Conservation (phyloP, 1,139 yeast species). For the Pichia sp. region DNA sequence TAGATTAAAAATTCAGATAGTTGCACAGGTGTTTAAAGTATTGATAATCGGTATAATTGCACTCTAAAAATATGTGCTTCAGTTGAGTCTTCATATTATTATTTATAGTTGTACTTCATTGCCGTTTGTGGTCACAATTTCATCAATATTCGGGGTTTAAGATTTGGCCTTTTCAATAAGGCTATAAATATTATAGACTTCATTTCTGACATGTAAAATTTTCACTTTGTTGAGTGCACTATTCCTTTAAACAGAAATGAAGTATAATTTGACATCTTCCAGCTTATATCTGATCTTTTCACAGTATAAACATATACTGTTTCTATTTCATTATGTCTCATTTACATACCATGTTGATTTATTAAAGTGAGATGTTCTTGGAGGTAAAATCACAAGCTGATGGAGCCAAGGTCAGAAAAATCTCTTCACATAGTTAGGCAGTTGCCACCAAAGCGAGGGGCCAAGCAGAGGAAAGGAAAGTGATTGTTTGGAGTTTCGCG, state of each 20-base stretch:
- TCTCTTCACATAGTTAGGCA: not conserved
- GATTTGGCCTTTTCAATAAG: not conserved
- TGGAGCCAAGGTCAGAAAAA: not conserved
- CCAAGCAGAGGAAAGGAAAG: not conserved
- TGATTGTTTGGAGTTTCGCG: not conserved
- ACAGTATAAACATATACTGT: not conserved
- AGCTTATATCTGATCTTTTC: not conserved
- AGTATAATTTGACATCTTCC: not conserved
- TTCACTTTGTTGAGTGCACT: not conserved
- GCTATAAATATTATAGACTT: too few relatives aligned
- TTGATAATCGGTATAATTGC: too few relatives aligned
- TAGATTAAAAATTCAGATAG: too few relatives aligned
- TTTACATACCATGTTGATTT: constrained; percentile 14
- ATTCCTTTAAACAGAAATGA: not conserved
- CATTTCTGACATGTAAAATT: too few relatives aligned
- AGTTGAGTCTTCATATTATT: too few relatives aligned
- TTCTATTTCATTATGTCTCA: not conserved
- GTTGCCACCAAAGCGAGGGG: not conserved
- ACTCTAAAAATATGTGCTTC: too few relatives aligned
- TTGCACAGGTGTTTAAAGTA: too few relatives aligned
- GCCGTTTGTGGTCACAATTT: too few relatives aligned
- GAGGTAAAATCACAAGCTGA: too few relatives aligned
- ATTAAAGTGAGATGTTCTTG: constrained; percentile 6
- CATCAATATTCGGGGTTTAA: not conserved
- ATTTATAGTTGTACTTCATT: too few relatives aligned